phyloP scores from a whole-genome alignment of 2,329 filamentous ascomycete genomes.

The Bipolaris gigantea region DNA sequence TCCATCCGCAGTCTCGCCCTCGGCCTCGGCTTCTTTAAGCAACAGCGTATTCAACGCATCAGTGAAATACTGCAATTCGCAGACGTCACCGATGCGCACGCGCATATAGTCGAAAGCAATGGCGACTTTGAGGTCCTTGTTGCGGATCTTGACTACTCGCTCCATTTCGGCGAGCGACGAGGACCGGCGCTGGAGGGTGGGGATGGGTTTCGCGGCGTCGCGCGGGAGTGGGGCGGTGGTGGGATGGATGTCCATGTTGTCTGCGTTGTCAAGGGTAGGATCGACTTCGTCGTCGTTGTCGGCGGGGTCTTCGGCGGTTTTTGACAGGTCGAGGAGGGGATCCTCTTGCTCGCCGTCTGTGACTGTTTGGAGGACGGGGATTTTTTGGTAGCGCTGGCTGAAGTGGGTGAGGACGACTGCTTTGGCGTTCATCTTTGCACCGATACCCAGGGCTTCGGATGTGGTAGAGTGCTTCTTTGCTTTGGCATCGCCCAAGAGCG shows the following conservation, averaged over 20 bases:
- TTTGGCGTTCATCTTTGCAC: constrained; percentile 74
- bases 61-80: constrained; percentile 64
- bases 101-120: constrained; percentile 81
- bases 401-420: constrained; percentile 90
- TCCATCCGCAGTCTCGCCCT: constrained; percentile 3
- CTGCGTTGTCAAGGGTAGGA: constrained; percentile 20
- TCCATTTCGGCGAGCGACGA: constrained; percentile 21
- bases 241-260: constrained; percentile 27
- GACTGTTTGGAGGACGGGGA: constrained; percentile 55
- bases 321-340: constrained; percentile 14
- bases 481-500: constrained; percentile 72
- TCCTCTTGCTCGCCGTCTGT: constrained; percentile 36
- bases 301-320: constrained; percentile 32
- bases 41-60: constrained; percentile 63
- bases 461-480: constrained; percentile 93
- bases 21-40: constrained; percentile 37
- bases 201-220: constrained; percentile 10
- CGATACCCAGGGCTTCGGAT: constrained; percentile 79
- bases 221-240: constrained; percentile 4
- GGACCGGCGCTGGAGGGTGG: constrained; percentile 13
- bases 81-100: constrained; percentile 70
- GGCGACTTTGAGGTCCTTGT: constrained; percentile 63
- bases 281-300: constrained; percentile 26
- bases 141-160: constrained; percentile 44
- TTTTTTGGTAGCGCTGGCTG: constrained; percentile 87